Percentiles rank a stretch among this genome's conserved stretches.
These are phyloP conservation scores for Ceratobasidium sp. DNA, from an alignment of 1,284 basidiomycete species.

Conservation along the genomic window DNA sequence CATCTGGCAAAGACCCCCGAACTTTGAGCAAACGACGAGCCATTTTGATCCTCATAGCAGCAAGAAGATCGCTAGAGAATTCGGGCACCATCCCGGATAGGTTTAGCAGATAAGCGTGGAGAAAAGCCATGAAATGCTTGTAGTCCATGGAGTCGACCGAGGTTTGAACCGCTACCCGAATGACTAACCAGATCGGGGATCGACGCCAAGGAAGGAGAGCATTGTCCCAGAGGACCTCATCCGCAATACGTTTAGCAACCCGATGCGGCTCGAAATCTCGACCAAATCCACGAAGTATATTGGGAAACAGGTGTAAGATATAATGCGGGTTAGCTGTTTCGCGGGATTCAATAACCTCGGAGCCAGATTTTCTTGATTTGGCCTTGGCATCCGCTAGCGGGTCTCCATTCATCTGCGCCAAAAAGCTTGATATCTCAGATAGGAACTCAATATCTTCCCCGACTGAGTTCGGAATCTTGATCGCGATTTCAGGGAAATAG, in stretches of 20 bases:
- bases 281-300: constrained; percentile 52
- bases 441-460: constrained; percentile 48
- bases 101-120: constrained; percentile 50
- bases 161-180: constrained; percentile 50
- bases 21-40: constrained; percentile 54
- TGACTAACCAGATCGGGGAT: constrained; percentile 53
- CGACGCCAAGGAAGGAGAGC: constrained; percentile 56
- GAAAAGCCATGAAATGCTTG: constrained; percentile 57
- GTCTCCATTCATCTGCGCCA: constrained; percentile 49
- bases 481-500: constrained; percentile 49
- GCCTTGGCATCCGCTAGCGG: constrained; percentile 41
- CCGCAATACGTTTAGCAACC: constrained; percentile 48
- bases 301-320: constrained; percentile 54
- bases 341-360: constrained; percentile 44
- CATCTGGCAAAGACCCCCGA: constrained; percentile 39
- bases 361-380: constrained; percentile 43
- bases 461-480: constrained; percentile 30
- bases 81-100: neutral
- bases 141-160: constrained; percentile 50
- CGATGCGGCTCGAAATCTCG: constrained; percentile 46
- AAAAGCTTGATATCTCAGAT: constrained; percentile 48
- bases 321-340: constrained; percentile 54
- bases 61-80: constrained; percentile 49
- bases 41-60: constrained; percentile 51
- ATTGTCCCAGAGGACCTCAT: constrained; percentile 51